Conservation (phyloP, 2,329 filamentous ascomycete species). For the Ascochyta fabae region DNA sequence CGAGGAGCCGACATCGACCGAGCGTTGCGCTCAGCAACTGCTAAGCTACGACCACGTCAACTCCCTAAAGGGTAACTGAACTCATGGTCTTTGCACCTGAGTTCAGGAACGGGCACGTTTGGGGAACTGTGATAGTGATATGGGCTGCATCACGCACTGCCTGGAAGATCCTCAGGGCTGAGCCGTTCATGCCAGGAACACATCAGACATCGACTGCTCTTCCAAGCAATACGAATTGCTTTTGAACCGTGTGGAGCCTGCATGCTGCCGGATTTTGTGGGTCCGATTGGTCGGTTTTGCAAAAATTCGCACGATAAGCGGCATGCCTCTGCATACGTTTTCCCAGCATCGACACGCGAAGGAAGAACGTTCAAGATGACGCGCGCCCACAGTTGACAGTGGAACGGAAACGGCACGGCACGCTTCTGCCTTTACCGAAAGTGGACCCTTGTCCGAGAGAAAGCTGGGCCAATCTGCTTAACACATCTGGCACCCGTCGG, state of each 20-base stretch:
- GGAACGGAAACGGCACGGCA: slow-evolving; percentile 43
- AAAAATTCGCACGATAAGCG: slow-evolving; percentile 18
- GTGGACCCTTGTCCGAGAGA: slow-evolving; percentile 28
- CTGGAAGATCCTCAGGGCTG: slow-evolving; percentile 37
- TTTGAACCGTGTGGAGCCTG: slow-evolving; percentile 7
- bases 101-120: slow-evolving; percentile 32
- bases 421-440: slow-evolving; percentile 34
- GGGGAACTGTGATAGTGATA: slow-evolving; percentile 34
- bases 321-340: slow-evolving; percentile 23
- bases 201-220: slow-evolving; percentile 23
- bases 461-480: slow-evolving; percentile 34
- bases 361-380: slow-evolving; percentile 33
- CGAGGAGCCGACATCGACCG: slow-evolving; percentile 22
- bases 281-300: slow-evolving; percentile 19
- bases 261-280: slow-evolving; percentile 18
- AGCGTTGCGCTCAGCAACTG: slow-evolving; percentile 20
- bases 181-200: slow-evolving; percentile 36
- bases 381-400: slow-evolving; percentile 25
- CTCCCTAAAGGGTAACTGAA: slow-evolving; percentile 25
- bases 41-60: slow-evolving; percentile 16
- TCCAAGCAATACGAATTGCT: slow-evolving; percentile 16
- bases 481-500: slow-evolving; percentile 39
- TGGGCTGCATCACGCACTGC: slow-evolving; percentile 34
- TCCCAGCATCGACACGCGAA: slow-evolving; percentile 26
- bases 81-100: slow-evolving; percentile 35